These are phyloP conservation scores for Chalaropsis thielavioides DNA, from an alignment of 2,329 filamentous ascomycete species.

Conservation along the genomic window DNA sequence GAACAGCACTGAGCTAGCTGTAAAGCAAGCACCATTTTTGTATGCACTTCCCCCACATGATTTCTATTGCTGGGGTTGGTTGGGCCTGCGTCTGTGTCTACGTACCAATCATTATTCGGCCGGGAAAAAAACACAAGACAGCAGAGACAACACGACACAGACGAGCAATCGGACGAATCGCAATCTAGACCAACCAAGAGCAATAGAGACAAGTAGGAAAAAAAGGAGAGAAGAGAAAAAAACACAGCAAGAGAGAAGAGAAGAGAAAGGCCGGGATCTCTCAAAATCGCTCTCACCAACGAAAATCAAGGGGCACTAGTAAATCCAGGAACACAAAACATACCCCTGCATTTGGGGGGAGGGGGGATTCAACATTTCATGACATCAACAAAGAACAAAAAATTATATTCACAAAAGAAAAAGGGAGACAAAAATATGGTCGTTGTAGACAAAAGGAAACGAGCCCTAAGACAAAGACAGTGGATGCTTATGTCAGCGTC, in stretches of 20 bases:
- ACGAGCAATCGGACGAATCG: neutral
- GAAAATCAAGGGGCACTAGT: neutral
- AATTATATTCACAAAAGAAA: neutral
- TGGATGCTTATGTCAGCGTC: no score
- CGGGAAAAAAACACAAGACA: neutral
- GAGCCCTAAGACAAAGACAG: no score
- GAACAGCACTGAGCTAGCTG: neutral
- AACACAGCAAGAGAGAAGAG: neutral
- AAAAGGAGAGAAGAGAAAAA: neutral
- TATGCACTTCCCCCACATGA: neutral
- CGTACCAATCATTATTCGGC: neutral
- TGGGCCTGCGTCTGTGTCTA: neutral
- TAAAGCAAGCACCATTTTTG: neutral
- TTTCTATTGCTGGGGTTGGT: neutral
- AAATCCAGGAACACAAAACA: conserved; percentile 8
- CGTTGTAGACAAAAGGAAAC: no score
- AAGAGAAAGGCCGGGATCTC: neutral
- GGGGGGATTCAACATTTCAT: neutral
- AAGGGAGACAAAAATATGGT: neutral
- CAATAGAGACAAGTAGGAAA: neutral
- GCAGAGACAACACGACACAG: neutral
- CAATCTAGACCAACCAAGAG: neutral
- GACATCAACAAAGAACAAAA: conserved; percentile 3
- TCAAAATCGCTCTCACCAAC: neutral
- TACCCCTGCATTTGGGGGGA: neutral